These are phyloP conservation scores for Phytophthora ramorum DNA, from an alignment of 352 stramenopile genomes.

Conservation along the genomic window DNA sequence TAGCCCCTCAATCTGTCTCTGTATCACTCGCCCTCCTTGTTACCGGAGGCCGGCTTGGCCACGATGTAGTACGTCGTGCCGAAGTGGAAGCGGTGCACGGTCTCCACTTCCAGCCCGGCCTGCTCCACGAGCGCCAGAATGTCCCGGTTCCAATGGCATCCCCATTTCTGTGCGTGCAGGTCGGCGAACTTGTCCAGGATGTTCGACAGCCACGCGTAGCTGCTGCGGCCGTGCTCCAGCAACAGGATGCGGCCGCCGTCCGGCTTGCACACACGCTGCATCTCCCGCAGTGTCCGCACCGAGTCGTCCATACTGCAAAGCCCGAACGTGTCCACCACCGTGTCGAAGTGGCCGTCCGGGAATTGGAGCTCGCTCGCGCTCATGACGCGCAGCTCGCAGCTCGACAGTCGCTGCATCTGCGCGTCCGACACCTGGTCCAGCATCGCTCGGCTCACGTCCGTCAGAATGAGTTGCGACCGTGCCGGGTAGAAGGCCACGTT, in stretches of 20 bases:
- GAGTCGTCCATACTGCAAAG: slow-evolving; percentile 96
- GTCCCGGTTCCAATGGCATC: slow-evolving; percentile 97
- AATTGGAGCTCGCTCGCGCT: slow-evolving; percentile 69
- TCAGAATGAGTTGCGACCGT: slow-evolving; percentile 57
- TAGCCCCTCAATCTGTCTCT: not conserved
- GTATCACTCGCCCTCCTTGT: not conserved
- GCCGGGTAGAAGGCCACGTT: slow-evolving; percentile 93
- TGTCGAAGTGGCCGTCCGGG: slow-evolving; percentile 89
- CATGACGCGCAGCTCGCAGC: slow-evolving; percentile 66
- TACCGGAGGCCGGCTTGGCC: slow-evolving; percentile 43
- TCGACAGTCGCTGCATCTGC: slow-evolving; percentile 22
- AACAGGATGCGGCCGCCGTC: slow-evolving; percentile 89
- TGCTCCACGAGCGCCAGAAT: slow-evolving; percentile 90
- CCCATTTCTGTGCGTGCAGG: slow-evolving; percentile 94
- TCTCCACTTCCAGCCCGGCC: slow-evolving; percentile 88
- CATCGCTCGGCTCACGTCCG: slow-evolving; percentile 81
- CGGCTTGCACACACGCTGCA: slow-evolving; percentile 93
- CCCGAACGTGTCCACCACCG: slow-evolving; percentile 97
- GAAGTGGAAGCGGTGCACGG: slow-evolving; percentile 93
- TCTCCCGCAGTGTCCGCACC: slow-evolving; percentile 90
- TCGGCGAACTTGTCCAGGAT: slow-evolving; percentile 95
- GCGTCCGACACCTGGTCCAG: slow-evolving; percentile 57
- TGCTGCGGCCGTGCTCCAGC: slow-evolving; percentile 94
- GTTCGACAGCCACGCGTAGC: slow-evolving; percentile 90
- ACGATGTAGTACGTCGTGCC: slow-evolving; percentile 95